These are phyloP conservation scores for Odonthalia washingtoniensis DNA, from an alignment of 31 red algal species.

Conservation along the genomic window DNA sequence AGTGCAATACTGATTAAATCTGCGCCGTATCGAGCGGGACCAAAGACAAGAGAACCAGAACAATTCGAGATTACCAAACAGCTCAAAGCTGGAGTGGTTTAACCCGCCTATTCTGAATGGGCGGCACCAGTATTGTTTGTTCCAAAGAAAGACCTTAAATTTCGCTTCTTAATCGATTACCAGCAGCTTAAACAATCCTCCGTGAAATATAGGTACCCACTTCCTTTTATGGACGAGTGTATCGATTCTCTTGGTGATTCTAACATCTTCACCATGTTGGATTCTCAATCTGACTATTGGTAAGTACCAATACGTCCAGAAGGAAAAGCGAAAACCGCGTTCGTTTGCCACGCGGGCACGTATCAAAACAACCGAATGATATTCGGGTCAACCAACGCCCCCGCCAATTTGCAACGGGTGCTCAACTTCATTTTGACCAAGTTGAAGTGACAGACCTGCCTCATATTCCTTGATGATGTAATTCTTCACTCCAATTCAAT, in stretches of 20 bases:
- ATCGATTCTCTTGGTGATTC: conserved; percentile 40
- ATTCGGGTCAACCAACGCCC: conserved; percentile 52
- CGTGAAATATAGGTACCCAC: conserved; percentile 42
- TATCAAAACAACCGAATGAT: conserved; percentile 25
- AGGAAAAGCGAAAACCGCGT: conserved; percentile 10
- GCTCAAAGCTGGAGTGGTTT: too few species aligned
- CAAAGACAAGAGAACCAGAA: too few species aligned
- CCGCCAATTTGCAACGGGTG: conserved; percentile 39
- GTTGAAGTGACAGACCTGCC: too few species aligned
- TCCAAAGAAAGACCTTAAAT: too few species aligned
- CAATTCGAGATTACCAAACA: too few species aligned
- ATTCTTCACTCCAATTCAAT: not conserved
- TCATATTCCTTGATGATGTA: conserved; percentile 28
- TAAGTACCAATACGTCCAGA: conserved; percentile 8
- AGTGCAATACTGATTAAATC: too few species aligned
- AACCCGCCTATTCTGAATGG: too few species aligned
- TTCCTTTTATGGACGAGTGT: too few species aligned
- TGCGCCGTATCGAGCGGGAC: too few species aligned
- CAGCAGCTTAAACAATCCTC: too few species aligned
- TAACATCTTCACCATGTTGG: conserved; percentile 29
- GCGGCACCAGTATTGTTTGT: too few species aligned
- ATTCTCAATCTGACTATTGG: conserved; percentile 21
- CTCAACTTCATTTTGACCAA: conserved; percentile 13
- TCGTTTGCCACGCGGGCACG: conserved; percentile 25
- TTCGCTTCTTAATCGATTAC: too few species aligned